Base-by-base conservation (phyloP, 805 yeast species). In the Suhomyces sp. region DNA sequence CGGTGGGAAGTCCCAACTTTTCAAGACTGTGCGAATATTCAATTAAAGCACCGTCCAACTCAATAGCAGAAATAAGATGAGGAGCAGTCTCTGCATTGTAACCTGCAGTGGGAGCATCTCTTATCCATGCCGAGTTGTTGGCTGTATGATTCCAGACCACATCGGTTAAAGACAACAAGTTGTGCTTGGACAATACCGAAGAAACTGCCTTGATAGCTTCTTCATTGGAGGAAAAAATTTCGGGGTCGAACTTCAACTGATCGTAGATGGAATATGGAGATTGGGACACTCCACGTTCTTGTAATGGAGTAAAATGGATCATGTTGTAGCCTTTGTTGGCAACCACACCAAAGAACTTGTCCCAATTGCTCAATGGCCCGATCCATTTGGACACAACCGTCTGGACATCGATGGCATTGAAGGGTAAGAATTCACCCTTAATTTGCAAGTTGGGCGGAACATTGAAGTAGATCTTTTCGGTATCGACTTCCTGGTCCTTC, bases 121-220 rank as follows among this genome's bases (percentile, higher is more conserved):
- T 71, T 31, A 94, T 69, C 99, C 99, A 93, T 0, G 62, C 68
- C 0, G 98, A 90, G 68, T 93, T 89, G 64, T 89, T 79, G 2
- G 98, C 97, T 0, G 98, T 93, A 64, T 93, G 99, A 66, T 93
- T 93, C 78, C 91, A 85, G 1, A 93, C 98, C 27, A 94, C 86
- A 68, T 93, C 99, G 1, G 97, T 89, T 72, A 93, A 74, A 0
- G 97, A 79, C 41, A 93, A 74, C 53, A 93, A 77, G 4, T 81
- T 81, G 59, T 86, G 76, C 22, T 85, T 71, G 19, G 71, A 58
- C 57, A 83, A 83, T 61, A 87, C 69, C 6, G 65, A 59, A 1
- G 67, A 48, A 3, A 87, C 80, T 64, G 88, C 73, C 3, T 63
- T 48, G 17, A 64, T 62, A 2, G 92, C 89, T 43, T 86, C 85